A percentile compares a stretch with the other conserved stretches of the same genome.
These are phyloP conservation scores for Helianthus annuus DNA, from an alignment of 129 eudicot species.

Conservation along the genomic window DNA sequence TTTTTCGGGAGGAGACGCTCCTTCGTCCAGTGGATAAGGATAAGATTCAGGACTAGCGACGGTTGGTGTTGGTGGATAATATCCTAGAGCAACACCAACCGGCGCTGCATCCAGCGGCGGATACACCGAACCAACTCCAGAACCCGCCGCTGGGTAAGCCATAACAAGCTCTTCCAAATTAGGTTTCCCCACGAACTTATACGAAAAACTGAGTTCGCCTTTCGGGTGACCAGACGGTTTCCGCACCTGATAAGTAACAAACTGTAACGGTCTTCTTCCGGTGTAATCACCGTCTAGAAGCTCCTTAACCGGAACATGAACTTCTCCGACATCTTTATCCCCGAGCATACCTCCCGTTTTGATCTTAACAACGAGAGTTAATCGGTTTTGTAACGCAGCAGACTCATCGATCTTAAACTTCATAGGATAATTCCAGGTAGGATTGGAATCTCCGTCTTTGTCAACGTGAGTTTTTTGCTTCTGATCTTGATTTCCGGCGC, in stretches of 20 bases:
- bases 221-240: conserved; percentile 63
- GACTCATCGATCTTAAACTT: conserved; percentile 51
- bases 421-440: conserved; percentile 63
- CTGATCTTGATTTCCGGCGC: neutral
- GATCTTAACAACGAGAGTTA: conserved; percentile 45
- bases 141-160: conserved; percentile 27
- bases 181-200: conserved; percentile 33
- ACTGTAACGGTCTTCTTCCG: conserved; percentile 26
- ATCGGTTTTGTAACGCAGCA: conserved; percentile 36
- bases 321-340: conserved; percentile 69
- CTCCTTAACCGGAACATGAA: conserved; percentile 63
- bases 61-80: neutral
- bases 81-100: neutral
- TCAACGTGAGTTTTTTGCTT: conserved; percentile 59
- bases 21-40: conserved; percentile 15
- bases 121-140: conserved; percentile 35
- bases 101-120: conserved; percentile 30
- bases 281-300: conserved; percentile 10
- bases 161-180: conserved; percentile 6
- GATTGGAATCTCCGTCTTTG: conserved; percentile 49
- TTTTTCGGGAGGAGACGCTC: conserved; percentile 3
- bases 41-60: neutral
- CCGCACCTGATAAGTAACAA: conserved; percentile 66
- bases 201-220: conserved; percentile 57
- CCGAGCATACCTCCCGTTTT: conserved; percentile 57